Evolutionary conservation across 768 basidiomycete genomes (phyloP).

Genomic region (Pleurotus tuoliensis): DNA sequence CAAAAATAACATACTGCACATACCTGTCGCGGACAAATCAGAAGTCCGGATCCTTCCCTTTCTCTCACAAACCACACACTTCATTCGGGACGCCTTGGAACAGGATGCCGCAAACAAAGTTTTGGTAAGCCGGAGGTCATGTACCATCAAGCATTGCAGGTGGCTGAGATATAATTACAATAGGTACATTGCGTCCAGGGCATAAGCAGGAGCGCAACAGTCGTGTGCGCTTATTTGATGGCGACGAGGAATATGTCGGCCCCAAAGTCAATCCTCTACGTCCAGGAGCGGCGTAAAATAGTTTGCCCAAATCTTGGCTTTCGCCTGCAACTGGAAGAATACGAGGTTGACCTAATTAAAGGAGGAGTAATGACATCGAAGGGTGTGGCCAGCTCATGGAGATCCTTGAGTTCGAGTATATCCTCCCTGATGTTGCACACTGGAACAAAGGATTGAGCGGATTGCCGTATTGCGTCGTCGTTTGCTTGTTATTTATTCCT

Average conservation of each 20-base stretch:
- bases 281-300: slow-evolving; percentile 53
- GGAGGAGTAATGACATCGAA: no score
- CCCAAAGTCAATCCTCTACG: slow-evolving; percentile 49
- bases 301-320: slow-evolving; percentile 69
- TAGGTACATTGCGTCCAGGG: slow-evolving; percentile 80
- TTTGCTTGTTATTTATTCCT: no score
- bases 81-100: slow-evolving; percentile 46
- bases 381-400: no score
- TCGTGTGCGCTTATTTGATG: slow-evolving; percentile 71
- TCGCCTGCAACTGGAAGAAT: slow-evolving; percentile 48
- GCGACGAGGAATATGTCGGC: slow-evolving; percentile 49
- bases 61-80: slow-evolving; percentile 46
- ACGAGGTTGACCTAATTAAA: slow-evolving; percentile 16
- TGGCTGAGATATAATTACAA: not conserved
- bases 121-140: slow-evolving; percentile 33
- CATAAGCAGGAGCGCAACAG: slow-evolving; percentile 70
- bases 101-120: slow-evolving; percentile 41
- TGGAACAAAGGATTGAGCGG: no score
- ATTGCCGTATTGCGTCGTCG: no score
- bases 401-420: no score
- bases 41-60: slow-evolving; percentile 40
- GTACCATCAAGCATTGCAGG: not conserved
- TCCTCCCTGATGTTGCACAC: no score
- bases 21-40: slow-evolving; percentile 41
- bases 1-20: slow-evolving; percentile 41